phyloP scores from a whole-genome alignment of 2,329 filamentous ascomycete species.

The Ophiocordyceps camponoti-leonardi region DNA sequence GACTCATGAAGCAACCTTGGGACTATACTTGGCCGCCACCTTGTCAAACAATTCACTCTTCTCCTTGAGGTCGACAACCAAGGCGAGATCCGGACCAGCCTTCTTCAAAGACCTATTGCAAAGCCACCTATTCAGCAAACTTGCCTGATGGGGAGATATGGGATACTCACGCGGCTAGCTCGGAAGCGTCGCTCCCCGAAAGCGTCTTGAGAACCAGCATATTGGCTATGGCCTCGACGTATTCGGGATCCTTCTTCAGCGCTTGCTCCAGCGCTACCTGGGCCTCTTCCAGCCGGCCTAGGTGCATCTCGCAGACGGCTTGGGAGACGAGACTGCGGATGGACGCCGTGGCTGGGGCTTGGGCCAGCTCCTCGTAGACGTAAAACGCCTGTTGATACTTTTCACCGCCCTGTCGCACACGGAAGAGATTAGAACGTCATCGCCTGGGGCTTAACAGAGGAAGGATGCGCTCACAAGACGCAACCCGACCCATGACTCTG shows the following conservation, averaged over 20 bases:
- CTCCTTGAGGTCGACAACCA: slow-evolving; percentile 59
- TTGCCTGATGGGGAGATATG: accelerated
- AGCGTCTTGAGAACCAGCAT: slow-evolving; percentile 63
- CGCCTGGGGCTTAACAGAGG: too few relatives aligned
- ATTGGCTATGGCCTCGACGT: slow-evolving; percentile 67
- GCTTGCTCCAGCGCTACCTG: slow-evolving; percentile 74
- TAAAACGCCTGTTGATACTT: slow-evolving; percentile 96
- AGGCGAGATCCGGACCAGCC: slow-evolving; percentile 47
- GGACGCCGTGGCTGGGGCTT: slow-evolving; percentile 66
- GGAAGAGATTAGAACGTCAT: too few relatives aligned
- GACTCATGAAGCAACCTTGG: slow-evolving; percentile 49
- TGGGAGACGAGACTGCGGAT: slow-evolving; percentile 66
- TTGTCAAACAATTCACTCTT: slow-evolving; percentile 81
- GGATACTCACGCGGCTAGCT: slow-evolving; percentile 40
- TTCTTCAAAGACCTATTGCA: slow-evolving; percentile 34
- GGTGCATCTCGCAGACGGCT: slow-evolving; percentile 79
- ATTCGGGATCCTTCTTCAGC: slow-evolving; percentile 51
- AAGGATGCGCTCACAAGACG: slow-evolving; percentile 44
- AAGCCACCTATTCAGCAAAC: background rate
- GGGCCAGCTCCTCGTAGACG: slow-evolving; percentile 90
- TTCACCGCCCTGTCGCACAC: slow-evolving; percentile 54
- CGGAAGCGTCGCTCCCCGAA: slow-evolving; percentile 50
- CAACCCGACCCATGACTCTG: slow-evolving; percentile 88
- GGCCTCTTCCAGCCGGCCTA: slow-evolving; percentile 76
- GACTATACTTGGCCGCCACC: slow-evolving; percentile 70